Base-by-base conservation (phyloP, 495 filamentous ascomycete species). In the Xylaria palmicola region DNA sequence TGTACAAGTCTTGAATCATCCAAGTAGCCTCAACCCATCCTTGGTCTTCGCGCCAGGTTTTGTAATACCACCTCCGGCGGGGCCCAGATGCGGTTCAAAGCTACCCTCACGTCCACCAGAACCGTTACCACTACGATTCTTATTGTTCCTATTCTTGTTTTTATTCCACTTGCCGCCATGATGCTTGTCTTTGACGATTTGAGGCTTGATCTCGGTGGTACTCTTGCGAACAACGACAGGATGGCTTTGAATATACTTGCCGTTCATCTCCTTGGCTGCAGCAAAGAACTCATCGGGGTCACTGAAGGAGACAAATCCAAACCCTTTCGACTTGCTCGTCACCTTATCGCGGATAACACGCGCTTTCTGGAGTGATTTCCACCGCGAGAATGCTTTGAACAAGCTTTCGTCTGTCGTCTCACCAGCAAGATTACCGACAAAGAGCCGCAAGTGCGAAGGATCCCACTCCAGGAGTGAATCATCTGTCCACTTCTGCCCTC, bases 211-310 rank as follows among this genome's bases (percentile, higher is more conserved):
- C 76, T 98, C 93, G 26, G 95, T 96, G 48, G 87, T 96, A 68
- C 90, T 90, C 68, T 92, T 87, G 73, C 88, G 86, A 60, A 98
- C 79, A 43, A 90, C 77, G 8, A 98, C 86, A 1, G 94, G 94
- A 74, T 98, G 94, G 68, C 91, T 96, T 39, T 95, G 94, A 72
- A 98, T 98, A 72, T 98, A 98, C 79, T 98, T 98, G 47, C 93
- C 92, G 72, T 97, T 88, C 95, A 98, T 98, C 75, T 98, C 95
- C 76, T 92, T 88, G 63, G 90, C 93, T 0, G 94, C 93, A 56
- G 86, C 82, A 80, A 98, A 98, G 74, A 93, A 97, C 68, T 97
- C 92, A 67, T 98, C 94, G 4, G 92, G 89, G 70, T 97, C 89
- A 62, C 87, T 89, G 76, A 98, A 98, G 72, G 90, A 93, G 56